A percentile compares a stretch with the other conserved stretches of the same genome.
Conservation (phyloP, 1,139 yeast species). For the Geotrichum reessii region DNA sequence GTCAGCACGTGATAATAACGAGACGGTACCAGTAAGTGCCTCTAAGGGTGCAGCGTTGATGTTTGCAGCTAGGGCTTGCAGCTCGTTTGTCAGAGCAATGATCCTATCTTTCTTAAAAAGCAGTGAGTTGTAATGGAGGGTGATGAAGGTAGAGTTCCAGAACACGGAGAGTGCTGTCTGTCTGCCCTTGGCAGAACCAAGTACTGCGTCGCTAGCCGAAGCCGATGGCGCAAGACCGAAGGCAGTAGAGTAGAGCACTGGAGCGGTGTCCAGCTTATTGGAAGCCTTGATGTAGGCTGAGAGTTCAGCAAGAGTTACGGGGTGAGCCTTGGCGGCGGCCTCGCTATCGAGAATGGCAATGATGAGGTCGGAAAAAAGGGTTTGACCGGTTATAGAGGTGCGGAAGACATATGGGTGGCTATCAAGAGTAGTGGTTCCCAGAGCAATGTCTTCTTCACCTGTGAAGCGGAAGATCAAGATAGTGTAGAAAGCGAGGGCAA, state of each 20-base stretch:
- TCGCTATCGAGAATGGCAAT: conserved; percentile 44
- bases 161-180: conserved; percentile 58
- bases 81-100: conserved; percentile 64
- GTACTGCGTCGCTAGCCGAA: conserved; percentile 23
- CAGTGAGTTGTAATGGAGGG: conserved; percentile 66
- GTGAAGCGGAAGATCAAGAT: conserved; percentile 72
- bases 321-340: conserved; percentile 36
- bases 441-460: conserved; percentile 90
- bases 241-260: conserved; percentile 60
- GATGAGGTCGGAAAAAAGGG: conserved; percentile 50
- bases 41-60: conserved; percentile 29
- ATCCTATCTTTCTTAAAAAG: conserved; percentile 70
- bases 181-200: conserved; percentile 28
- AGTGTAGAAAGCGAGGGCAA: conserved; percentile 64
- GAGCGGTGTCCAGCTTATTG: conserved; percentile 51
- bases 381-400: conserved; percentile 43
- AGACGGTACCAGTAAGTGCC: conserved; percentile 50
- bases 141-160: conserved; percentile 36
- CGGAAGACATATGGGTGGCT: conserved; percentile 52
- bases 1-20: conserved; percentile 64
- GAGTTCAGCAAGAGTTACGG: conserved; percentile 50
- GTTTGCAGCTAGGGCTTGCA: conserved; percentile 47
- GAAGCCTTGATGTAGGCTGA: conserved; percentile 46
- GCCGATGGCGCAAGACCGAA: conserved; percentile 31
- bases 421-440: conserved; percentile 55